Evolutionary conservation across 2,329 filamentous ascomycete genomes (phyloP).

Genomic region (Coleophoma cylindrospora): DNA sequence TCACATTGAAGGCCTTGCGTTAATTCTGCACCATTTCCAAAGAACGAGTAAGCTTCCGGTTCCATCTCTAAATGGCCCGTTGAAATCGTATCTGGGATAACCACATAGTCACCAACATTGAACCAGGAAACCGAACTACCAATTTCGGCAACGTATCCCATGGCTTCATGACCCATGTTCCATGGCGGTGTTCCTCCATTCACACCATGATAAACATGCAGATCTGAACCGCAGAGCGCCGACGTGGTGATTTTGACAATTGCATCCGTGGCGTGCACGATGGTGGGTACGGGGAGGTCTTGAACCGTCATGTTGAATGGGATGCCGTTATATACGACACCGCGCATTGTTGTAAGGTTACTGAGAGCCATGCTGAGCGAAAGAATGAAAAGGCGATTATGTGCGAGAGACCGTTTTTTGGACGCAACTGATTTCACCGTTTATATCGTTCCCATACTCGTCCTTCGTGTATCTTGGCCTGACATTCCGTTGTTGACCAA

Average conservation of each 20-base stretch:
- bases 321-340: constrained; percentile 9
- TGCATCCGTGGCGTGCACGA: constrained; percentile 38
- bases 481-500: too few species aligned
- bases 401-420: too few species aligned
- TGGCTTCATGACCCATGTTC: constrained; percentile 45
- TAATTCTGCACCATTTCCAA: not conserved
- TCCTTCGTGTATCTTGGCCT: too few species aligned
- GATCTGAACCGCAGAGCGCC: constrained; percentile 48
- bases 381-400: not conserved
- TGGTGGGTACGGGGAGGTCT: constrained; percentile 33
- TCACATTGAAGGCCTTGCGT: not conserved
- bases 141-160: constrained; percentile 40
- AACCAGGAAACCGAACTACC: constrained; percentile 39
- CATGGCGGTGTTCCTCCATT: constrained; percentile 17
- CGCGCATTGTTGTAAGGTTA: constrained; percentile 8
- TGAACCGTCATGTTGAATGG: constrained; percentile 50
- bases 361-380: not conserved
- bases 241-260: constrained; percentile 41
- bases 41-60: not conserved
- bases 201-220: constrained; percentile 44
- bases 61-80: not conserved
- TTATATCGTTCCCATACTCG: too few species aligned
- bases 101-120: constrained; percentile 42
- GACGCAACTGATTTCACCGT: too few species aligned
- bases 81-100: constrained; percentile 41